Base-by-base conservation (phyloP, 2,329 filamentous ascomycete genomes). In the Aspergillus proliferans region DNA sequence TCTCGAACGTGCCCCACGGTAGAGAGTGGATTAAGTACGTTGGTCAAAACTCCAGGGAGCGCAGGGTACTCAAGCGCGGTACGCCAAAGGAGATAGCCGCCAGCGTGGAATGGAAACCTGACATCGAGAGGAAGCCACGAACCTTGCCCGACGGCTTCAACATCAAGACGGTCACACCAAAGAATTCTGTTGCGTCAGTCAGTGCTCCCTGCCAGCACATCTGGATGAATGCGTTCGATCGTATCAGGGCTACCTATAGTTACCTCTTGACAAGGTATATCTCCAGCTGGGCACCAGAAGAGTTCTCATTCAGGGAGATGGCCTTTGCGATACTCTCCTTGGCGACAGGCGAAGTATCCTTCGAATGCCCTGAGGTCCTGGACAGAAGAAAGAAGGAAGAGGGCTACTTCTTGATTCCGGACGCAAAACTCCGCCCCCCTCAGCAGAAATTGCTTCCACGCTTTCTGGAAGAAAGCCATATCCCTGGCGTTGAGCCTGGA, bases 291-390 rank as follows among this genome's bases (percentile, higher is more conserved):
- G 33, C 43, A 4, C 48, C 51, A 3, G 30, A 39, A 4, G 41
- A 45, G n/a, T 56, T 57, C 15, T 21, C 46, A 3, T 58, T 58
- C 15, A 50, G 47, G 15, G 56, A 58, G 24, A 49, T 57, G 2
- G 51, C 56, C 6, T 58, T 54, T 19, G 50, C 52, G 1, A 19
- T 57, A 19, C 19, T 56, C 15, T 57, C 56, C 22, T 21, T 57
- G 28, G 53, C 56, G 19, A 48, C 54, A n/a, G 52, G 56, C 19
- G 51, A 54, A 18, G 28, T 57, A 8, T 21, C 36, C 10, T 54
- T 54, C 36, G 48, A 51, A 15, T 41, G 21, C 19, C 5, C 33
- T 8, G 2, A 36, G 2, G 30, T 34, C 10, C 33, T 58, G 8
- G 39, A 57, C 21, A 40, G 9, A 34, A 52, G 43, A 21, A 50